These are phyloP conservation scores for Cyathus striatus DNA, from an alignment of 768 basidiomycete species.

Conservation along the genomic window DNA sequence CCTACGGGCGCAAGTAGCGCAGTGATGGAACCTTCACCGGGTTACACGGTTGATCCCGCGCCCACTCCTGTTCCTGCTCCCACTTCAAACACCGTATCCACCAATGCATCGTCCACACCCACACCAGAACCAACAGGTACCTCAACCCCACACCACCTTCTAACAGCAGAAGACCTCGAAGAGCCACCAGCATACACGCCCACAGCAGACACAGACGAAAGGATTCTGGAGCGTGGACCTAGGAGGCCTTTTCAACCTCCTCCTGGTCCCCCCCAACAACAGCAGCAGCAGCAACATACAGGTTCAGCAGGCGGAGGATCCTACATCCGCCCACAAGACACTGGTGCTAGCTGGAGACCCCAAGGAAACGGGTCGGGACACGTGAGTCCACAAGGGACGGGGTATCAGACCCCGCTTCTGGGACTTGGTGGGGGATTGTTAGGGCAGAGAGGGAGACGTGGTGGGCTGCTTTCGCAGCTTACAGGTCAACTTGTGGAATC, in stretches of 20 bases:
- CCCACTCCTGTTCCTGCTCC: constrained; percentile 3
- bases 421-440: neutral
- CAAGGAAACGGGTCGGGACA: neutral
- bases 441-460: constrained; percentile 1
- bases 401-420: neutral
- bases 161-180: constrained; percentile 24
- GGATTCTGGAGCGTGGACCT: constrained; percentile 60
- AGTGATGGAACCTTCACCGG: constrained; percentile 2
- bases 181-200: constrained; percentile 74
- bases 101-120: constrained; percentile 1
- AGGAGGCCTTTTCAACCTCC: constrained; percentile 53
- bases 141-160: constrained; percentile 13
- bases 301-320: constrained; percentile 12
- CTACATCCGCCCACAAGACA: constrained; percentile 5
- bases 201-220: constrained; percentile 55
- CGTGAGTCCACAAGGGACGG: neutral
- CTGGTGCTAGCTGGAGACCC: constrained; percentile 2
- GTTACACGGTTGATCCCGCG: neutral
- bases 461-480: no score
- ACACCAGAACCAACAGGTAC: constrained; percentile 1
- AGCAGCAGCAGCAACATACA: constrained; percentile 1
- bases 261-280: constrained; percentile 12
- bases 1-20: constrained; percentile 15
- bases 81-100: neutral
- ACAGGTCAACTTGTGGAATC: no score